Conservation (phyloP, 371 early-diverging fungal genomes). For the Mucor piriformis region DNA sequence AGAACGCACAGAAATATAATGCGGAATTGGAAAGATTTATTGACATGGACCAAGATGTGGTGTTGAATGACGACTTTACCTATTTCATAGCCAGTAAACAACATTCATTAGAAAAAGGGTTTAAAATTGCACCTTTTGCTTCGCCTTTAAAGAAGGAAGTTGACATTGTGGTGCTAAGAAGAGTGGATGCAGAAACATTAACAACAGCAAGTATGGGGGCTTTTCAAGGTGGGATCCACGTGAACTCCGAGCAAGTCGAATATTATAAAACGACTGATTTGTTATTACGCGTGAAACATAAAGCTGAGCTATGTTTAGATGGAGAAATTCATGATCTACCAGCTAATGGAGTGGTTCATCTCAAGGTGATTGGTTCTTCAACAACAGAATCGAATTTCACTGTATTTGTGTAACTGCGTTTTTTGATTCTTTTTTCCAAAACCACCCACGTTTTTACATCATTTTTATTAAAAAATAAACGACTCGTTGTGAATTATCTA, state of each 20-base stretch:
- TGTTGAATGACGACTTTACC: slow-evolving; percentile 28
- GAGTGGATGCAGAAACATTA: slow-evolving; percentile 29
- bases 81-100: slow-evolving; percentile 50
- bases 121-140: slow-evolving; percentile 47
- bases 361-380: slow-evolving; percentile 32
- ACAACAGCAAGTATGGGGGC: slow-evolving; percentile 33
- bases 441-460: slow-evolving; percentile 4
- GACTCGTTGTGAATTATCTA: slow-evolving; percentile 9
- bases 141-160: slow-evolving; percentile 32
- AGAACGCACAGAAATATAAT: slow-evolving; percentile 21
- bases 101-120: slow-evolving; percentile 46
- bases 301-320: slow-evolving; percentile 48
- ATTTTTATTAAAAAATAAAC: slow-evolving; percentile 1
- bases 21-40: background rate
- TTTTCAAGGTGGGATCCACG: slow-evolving; percentile 43
- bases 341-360: slow-evolving; percentile 32
- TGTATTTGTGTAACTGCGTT: slow-evolving; percentile 16
- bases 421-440: background rate
- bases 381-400: slow-evolving; percentile 11
- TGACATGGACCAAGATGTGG: background rate
- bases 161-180: slow-evolving; percentile 39
- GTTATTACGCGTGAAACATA: slow-evolving; percentile 35
- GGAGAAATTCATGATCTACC: slow-evolving; percentile 44
- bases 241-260: slow-evolving; percentile 30
- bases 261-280: slow-evolving; percentile 46